These are phyloP conservation scores for Boletus barrowsii DNA, from an alignment of 768 basidiomycete species.

Conservation along the genomic window DNA sequence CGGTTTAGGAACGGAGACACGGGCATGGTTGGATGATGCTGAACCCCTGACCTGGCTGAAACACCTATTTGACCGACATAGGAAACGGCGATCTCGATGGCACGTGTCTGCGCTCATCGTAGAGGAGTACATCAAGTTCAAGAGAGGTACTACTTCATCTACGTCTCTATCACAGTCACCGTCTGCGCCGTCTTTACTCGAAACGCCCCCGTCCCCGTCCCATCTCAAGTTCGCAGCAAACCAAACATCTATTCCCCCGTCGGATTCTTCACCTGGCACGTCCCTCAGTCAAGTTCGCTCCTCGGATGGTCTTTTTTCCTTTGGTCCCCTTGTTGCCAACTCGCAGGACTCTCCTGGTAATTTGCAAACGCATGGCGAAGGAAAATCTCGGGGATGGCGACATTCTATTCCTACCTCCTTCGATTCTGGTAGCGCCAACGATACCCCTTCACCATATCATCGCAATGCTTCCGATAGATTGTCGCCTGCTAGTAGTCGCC, in stretches of 20 bases:
- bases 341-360: slow-evolving; percentile 47
- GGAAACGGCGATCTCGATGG: slow-evolving; percentile 49
- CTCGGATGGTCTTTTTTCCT: slow-evolving; percentile 51
- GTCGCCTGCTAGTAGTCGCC: slow-evolving; percentile 45
- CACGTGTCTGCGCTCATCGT: slow-evolving; percentile 65
- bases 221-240: slow-evolving; percentile 13
- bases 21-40: slow-evolving; percentile 53
- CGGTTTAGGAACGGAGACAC: slow-evolving; percentile 45
- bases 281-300: slow-evolving; percentile 39
- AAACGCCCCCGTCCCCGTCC: slow-evolving; percentile 8
- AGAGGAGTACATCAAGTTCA: slow-evolving; percentile 59
- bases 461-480: slow-evolving; percentile 28
- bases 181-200: slow-evolving; percentile 14
- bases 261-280: slow-evolving; percentile 39
- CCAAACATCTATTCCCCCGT: slow-evolving; percentile 33
- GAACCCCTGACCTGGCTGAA: slow-evolving; percentile 77
- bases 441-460: slow-evolving; percentile 33
- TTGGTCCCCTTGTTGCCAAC: slow-evolving; percentile 53
- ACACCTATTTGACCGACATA: slow-evolving; percentile 52
- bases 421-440: slow-evolving; percentile 35
- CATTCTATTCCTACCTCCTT: slow-evolving; percentile 25
- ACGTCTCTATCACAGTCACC: slow-evolving; percentile 14
- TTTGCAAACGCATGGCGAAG: slow-evolving; percentile 44
- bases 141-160: slow-evolving; percentile 23
- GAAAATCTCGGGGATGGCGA: slow-evolving; percentile 26